phyloP scores from a whole-genome alignment of 208 protist species.

The Trypanosomatidae sp. region DNA sequence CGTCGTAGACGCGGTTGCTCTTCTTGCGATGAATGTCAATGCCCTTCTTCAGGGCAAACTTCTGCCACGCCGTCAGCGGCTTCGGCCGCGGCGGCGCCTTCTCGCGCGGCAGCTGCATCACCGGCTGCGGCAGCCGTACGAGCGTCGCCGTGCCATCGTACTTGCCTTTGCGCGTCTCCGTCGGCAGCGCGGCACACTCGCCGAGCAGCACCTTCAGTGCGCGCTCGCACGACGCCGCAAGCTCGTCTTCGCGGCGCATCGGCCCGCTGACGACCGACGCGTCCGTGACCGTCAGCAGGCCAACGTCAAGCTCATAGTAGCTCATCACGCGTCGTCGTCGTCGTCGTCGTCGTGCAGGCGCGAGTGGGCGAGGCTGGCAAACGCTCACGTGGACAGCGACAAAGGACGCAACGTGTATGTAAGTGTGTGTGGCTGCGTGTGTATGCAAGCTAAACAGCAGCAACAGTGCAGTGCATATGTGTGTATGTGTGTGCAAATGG shows the following conservation, averaged over 20 bases:
- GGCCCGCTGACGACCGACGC: slow-evolving; percentile 68
- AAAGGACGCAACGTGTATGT: not conserved
- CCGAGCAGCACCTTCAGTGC: slow-evolving; percentile 55
- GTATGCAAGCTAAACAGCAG: not conserved
- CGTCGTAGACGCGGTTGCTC: slow-evolving; percentile 80
- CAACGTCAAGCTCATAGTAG: slow-evolving; percentile 68
- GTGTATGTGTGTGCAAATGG: too few relatives aligned
- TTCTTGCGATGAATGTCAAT: slow-evolving; percentile 87
- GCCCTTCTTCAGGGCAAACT: slow-evolving; percentile 89
- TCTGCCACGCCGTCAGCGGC: slow-evolving; percentile 86
- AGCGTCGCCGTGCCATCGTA: slow-evolving; percentile 48
- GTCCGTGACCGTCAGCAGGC: slow-evolving; percentile 70
- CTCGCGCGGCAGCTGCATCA: slow-evolving; percentile 81
- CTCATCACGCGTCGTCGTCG: slow-evolving; percentile 38
- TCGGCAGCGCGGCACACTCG: slow-evolving; percentile 57
- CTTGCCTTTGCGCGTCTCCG: slow-evolving; percentile 64
- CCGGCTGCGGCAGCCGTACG: slow-evolving; percentile 69
- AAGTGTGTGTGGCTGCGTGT: too few relatives aligned
- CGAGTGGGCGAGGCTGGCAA: not conserved
- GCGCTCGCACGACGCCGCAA: slow-evolving; percentile 40
- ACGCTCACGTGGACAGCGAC: not conserved
- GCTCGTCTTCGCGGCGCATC: slow-evolving; percentile 63
- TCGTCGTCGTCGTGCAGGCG: not conserved
- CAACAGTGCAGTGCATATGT: not conserved
- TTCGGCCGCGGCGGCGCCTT: slow-evolving; percentile 85